These are phyloP conservation scores for Lycium barbarum DNA, from an alignment of 257 asterid genomes.

Conservation along the genomic window DNA sequence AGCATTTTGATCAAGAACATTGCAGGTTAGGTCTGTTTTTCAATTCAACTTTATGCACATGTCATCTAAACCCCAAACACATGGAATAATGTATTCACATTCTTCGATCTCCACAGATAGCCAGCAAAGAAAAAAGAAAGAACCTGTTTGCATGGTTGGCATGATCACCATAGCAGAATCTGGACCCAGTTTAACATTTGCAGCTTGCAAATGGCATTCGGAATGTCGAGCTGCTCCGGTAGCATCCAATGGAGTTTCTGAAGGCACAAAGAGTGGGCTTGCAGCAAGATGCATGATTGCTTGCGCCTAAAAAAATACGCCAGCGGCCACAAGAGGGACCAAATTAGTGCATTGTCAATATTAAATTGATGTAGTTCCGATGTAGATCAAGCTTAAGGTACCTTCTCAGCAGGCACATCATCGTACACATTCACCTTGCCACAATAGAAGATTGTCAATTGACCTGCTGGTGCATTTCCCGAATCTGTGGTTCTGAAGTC, in stretches of 20 bases:
- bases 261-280: slow-evolving; percentile 65
- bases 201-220: slow-evolving; percentile 56
- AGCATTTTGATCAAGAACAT: neutral
- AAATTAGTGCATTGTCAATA: slow-evolving; percentile 10
- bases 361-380: neutral
- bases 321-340: slow-evolving; percentile 29
- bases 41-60: neutral
- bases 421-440: slow-evolving; percentile 91
- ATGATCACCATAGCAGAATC: slow-evolving; percentile 58
- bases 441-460: slow-evolving; percentile 87
- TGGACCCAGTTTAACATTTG: slow-evolving; percentile 47
- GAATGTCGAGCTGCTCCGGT: slow-evolving; percentile 53
- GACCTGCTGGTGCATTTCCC: slow-evolving; percentile 58
- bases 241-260: slow-evolving; percentile 59
- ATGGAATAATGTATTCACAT: neutral
- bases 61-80: neutral
- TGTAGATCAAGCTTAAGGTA: slow-evolving; percentile 37
- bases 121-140: neutral
- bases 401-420: slow-evolving; percentile 81
- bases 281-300: slow-evolving; percentile 86
- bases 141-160: slow-evolving; percentile 76
- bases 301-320: slow-evolving; percentile 60
- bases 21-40: neutral
- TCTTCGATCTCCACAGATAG: neutral
- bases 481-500: slow-evolving; percentile 55